Base-by-base conservation (phyloP, 306 rosid genomes). In the Lotus japonicus region DNA sequence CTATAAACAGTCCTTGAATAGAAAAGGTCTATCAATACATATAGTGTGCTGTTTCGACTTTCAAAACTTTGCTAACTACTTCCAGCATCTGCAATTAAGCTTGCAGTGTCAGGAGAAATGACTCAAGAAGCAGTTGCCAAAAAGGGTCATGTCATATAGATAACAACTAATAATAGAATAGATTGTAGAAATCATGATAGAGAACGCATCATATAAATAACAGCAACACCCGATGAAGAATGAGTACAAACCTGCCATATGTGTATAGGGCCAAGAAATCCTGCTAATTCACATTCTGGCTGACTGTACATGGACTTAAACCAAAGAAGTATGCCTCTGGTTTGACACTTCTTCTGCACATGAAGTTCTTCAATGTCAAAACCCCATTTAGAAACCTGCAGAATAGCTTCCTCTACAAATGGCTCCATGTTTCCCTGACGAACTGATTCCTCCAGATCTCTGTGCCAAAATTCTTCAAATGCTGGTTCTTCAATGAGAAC, bases 361-460 rank as follows among this genome's bases (percentile, higher is more conserved):
- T 58, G 94, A 79, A 94, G 95, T 68, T 94, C 97, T 45, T 73
- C 67, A 44, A 88, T 58, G 77, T 82, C 82, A 72, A 94, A 94
- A 58, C 91, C 96, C 99, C 97, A 94, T 57, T 80, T 65, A 11
- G 99, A 84, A 57, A 90, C 97, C 80, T 80, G 99, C 49, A 94
- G 79, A 65, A 65, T 78, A 63, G 88, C 85, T 84, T 94, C 99
- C 87, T 90, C 96, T 69, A 84, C 50, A 69, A 88, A 90, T 46
- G 99, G 95, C 64, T 79, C 72, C 13, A 81, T 49, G 44, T 70
- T 85, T 58, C 84, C 84, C 84, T 86, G 99, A 57, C 97, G 88
- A 69, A 94, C 77, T 2, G 99, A 94, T 83, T 90, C 97, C 83
- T 94, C 99, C 78, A 88, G 83, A 74, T 86, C 84, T 72, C 99